Conservation (phyloP, 225 moss, liverwort and hornwort genomes). For the Anthoceros angustus region DNA sequence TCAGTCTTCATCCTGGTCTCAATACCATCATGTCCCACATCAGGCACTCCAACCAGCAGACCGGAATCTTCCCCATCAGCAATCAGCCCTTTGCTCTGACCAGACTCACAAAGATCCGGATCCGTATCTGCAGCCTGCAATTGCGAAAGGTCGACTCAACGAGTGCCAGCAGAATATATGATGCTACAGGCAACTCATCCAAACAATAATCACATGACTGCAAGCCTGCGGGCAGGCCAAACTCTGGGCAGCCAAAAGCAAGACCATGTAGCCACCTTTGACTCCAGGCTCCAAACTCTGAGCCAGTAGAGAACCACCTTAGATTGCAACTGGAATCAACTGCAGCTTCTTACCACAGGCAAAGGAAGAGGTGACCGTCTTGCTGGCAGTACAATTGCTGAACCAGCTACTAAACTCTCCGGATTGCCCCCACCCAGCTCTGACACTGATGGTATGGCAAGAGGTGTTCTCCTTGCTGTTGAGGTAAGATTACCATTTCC, state of each 20-base stretch:
- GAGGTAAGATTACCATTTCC: neutral
- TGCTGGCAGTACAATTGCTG: neutral
- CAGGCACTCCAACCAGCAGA: too few species aligned
- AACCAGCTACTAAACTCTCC: neutral
- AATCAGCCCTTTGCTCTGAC: neutral
- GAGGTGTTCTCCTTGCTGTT: neutral
- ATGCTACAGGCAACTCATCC: too few species aligned
- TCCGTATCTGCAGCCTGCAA: slow-evolving; percentile 1
- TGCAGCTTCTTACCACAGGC: neutral
- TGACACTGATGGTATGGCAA: neutral
- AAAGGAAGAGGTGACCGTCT: neutral
- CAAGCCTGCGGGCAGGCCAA: too few species aligned
- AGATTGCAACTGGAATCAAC: neutral
- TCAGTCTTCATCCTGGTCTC: too few species aligned
- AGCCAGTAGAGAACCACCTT: too few species aligned
- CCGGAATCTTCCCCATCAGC: neutral
- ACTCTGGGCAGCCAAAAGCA: too few species aligned
- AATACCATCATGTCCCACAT: too few species aligned
- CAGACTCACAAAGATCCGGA: neutral
- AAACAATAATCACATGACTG: too few species aligned
- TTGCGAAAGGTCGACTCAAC: neutral
- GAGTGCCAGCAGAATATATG: neutral
- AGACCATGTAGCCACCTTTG: too few species aligned
- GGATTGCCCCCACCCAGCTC: neutral
- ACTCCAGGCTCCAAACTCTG: too few species aligned